Percentiles rank a stretch among this genome's conserved stretches.
These are phyloP conservation scores for Calonectria pteridis DNA, from an alignment of 2,329 filamentous ascomycete species.

Conservation along the genomic window DNA sequence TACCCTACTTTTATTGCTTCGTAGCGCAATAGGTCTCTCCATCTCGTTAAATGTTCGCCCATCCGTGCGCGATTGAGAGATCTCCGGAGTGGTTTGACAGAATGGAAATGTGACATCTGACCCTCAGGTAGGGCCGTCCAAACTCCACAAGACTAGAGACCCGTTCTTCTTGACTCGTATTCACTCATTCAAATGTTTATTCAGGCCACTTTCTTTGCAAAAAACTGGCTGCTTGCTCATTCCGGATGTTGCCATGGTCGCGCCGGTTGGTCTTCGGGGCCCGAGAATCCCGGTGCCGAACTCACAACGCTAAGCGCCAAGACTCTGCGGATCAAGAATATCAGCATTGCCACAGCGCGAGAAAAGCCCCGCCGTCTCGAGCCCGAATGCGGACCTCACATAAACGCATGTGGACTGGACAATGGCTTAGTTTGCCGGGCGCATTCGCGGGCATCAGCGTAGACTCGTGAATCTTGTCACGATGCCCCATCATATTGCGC, in stretches of 20 bases:
- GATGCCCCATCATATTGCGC: neutral
- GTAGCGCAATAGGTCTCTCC: neutral
- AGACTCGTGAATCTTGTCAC: neutral
- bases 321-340: neutral
- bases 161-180: neutral
- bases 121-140: neutral
- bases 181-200: neutral
- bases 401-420: neutral
- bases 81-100: neutral
- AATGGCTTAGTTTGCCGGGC: neutral
- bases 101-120: neutral
- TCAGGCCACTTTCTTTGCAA: neutral
- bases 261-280: neutral
- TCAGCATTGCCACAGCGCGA: neutral
- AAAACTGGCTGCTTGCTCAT: neutral
- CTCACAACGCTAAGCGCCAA: neutral
- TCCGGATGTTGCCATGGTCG: neutral
- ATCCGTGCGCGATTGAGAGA: neutral
- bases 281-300: constrained; percentile 1
- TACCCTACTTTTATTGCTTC: neutral
- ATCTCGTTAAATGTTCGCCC: neutral
- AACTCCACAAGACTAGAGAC: neutral
- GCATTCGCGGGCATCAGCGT: neutral
- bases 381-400: neutral
- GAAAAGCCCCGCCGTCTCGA: neutral